Base-by-base conservation (phyloP, 805 yeast species). In the Ogataea pini region DNA sequence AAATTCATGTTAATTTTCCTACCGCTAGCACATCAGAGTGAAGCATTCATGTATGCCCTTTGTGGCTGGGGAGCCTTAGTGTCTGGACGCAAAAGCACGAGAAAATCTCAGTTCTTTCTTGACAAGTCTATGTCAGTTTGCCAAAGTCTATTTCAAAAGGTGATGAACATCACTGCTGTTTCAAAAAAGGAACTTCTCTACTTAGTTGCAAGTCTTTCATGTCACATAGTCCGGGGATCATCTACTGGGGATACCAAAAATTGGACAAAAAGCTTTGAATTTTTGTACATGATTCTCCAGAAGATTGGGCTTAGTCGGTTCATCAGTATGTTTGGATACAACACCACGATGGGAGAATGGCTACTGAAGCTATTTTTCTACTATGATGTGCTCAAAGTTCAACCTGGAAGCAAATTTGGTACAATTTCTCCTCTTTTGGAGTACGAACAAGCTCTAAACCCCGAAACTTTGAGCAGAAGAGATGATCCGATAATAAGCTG, bases 301-400 rank as follows among this genome's bases (percentile, higher is more conserved):
- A 46, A 40, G 16, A 17, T 52, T 28, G 61, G 58, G 4, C 31
- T 61, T n/a, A 42, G 42, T 3, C 36, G 45, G 16, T 44, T 61
- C 14, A 22, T 47, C 3, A 29, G 32, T 4, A 20, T 36, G 12
- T 40, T 59, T 14, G 36, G 45, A 8, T 40, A 54, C 31, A 51
- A 42, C 16, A 18, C 41, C 7, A 24, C 36, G 4, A 28, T 52
- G 8, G 51, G 52, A 0, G 39, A 45, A 9, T 56, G 62, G 60
- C 50, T 52, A 2, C 41, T 59, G 10, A 54, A 53, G 31, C 47
- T 53, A 45, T 60, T 60, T 22, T 57, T 61, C 32, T 59, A 57
- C 40, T 60, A 58, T 36, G 64, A 61, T 49, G 52, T 57, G 24
- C 45, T 52, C 22, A 61, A 61, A 42, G 55, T 61, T 13, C 59